These are phyloP conservation scores for Didymella lethalis DNA, from an alignment of 2,329 filamentous ascomycete genomes.

Conservation along the genomic window DNA sequence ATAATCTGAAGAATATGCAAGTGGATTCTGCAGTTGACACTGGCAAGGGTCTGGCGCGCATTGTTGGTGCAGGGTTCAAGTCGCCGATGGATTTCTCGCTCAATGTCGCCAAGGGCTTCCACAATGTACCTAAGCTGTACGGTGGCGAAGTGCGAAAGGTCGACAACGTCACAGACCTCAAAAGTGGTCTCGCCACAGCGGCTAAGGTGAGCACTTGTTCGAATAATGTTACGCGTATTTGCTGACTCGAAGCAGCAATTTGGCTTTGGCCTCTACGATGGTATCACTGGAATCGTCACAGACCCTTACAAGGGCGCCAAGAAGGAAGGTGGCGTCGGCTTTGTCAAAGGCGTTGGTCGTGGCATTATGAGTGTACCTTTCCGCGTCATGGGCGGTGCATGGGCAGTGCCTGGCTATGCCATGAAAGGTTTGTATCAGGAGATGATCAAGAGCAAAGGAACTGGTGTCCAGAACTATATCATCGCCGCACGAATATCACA, in stretches of 20 bases:
- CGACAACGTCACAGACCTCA: constrained; percentile 79
- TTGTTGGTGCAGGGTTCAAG: constrained; percentile 77
- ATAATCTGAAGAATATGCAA: constrained; percentile 33
- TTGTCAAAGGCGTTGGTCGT: constrained; percentile 82
- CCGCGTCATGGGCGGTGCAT: constrained; percentile 76
- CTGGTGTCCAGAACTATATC: constrained; percentile 79
- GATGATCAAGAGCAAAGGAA: constrained; percentile 73
- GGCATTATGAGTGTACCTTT: constrained; percentile 82
- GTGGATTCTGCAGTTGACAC: constrained; percentile 69
- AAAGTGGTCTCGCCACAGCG: constrained; percentile 78
- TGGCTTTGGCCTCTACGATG: constrained; percentile 79
- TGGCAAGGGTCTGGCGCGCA: constrained; percentile 72
- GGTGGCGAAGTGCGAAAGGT: constrained; percentile 81
- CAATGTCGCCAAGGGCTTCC: constrained; percentile 83
- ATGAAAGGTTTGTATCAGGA: constrained; percentile 85
- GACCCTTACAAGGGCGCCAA: constrained; percentile 76
- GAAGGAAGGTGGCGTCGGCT: constrained; percentile 70
- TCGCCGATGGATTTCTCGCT: constrained; percentile 86
- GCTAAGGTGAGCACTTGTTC: constrained; percentile 62
- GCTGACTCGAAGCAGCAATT: constrained; percentile 63
- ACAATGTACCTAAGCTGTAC: constrained; percentile 85
- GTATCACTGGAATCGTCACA: constrained; percentile 79
- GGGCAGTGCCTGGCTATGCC: constrained; percentile 76
- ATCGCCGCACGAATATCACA: constrained; percentile 78
- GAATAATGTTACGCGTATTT: neutral